Evolutionary conservation across 352 stramenopile species (phyloP).

Genomic region (Phytopythium delawarense): DNA sequence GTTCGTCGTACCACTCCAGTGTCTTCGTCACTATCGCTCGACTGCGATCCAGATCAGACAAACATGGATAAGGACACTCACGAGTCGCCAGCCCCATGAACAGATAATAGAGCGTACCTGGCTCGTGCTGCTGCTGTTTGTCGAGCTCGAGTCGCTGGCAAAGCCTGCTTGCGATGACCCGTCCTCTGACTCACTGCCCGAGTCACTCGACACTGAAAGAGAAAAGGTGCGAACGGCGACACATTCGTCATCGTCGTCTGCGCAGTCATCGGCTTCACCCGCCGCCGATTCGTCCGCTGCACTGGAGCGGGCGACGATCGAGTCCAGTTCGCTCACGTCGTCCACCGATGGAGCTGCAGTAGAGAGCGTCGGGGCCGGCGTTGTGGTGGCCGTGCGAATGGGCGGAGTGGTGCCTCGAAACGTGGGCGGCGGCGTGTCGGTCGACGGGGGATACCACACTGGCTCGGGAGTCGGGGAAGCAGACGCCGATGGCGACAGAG

Average conservation of each 20-base stretch:
- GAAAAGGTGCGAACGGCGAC: conserved; percentile 1
- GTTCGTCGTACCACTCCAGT: neutral
- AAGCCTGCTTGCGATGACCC: neutral
- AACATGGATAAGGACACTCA: neutral
- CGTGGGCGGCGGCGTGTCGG: neutral
- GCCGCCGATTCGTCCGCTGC: neutral
- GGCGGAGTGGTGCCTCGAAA: neutral
- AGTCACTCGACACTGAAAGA: neutral
- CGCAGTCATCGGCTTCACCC: neutral
- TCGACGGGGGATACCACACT: neutral
- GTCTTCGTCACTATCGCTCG: neutral
- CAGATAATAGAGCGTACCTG: neutral
- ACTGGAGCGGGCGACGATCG: neutral
- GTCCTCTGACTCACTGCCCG: neutral
- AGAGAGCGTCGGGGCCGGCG: neutral
- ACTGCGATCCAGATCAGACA: neutral
- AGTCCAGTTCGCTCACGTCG: conserved; percentile 2
- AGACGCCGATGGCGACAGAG: neutral
- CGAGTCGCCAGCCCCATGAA: neutral
- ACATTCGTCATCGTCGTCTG: conserved; percentile 3
- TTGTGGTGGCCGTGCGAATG: neutral
- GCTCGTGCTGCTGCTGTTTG: neutral
- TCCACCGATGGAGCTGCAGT: neutral
- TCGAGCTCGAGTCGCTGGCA: neutral
- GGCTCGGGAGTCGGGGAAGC: neutral